A percentile compares a stretch with the other conserved stretches of the same genome.
Conservation (phyloP, 306 rosid species). For the Lupinus albus region DNA sequence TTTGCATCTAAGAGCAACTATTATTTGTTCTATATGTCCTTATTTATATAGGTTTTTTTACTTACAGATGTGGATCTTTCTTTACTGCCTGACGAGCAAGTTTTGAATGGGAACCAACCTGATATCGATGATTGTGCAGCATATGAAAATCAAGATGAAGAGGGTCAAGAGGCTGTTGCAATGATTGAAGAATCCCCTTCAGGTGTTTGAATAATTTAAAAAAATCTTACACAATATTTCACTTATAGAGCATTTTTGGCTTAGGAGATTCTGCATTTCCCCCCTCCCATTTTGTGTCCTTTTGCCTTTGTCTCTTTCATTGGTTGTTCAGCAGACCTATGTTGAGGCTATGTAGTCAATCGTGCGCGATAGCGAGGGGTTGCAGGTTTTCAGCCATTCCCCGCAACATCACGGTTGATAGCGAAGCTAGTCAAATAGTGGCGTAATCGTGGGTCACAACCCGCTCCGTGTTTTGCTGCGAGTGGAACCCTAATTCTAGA, state of each 20-base stretch:
- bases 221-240: not conserved
- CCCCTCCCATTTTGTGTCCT: not conserved
- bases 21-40: slow-evolving; percentile 16
- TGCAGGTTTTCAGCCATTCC: too few species aligned
- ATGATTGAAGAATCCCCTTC: slow-evolving; percentile 83
- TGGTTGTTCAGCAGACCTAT: not conserved
- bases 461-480: too few species aligned
- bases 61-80: slow-evolving; percentile 62
- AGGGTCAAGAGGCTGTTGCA: slow-evolving; percentile 81
- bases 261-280: slow-evolving; percentile 10
- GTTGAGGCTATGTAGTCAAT: too few species aligned
- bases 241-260: not conserved
- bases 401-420: too few species aligned
- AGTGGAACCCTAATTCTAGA: too few species aligned
- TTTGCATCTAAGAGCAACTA: not conserved
- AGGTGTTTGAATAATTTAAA: slow-evolving; percentile 49
- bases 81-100: slow-evolving; percentile 75
- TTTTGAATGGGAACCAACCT: slow-evolving; percentile 71
- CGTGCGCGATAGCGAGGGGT: too few species aligned
- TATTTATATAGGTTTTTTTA: slow-evolving; percentile 22
- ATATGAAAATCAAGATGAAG: slow-evolving; percentile 78
- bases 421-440: too few species aligned
- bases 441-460: too few species aligned
- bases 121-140: slow-evolving; percentile 74
- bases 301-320: not conserved